Percentiles rank a stretch among this genome's conserved stretches.
Evolutionary conservation across 768 basidiomycete species (phyloP).

Genomic region (Mycena polygramma): DNA sequence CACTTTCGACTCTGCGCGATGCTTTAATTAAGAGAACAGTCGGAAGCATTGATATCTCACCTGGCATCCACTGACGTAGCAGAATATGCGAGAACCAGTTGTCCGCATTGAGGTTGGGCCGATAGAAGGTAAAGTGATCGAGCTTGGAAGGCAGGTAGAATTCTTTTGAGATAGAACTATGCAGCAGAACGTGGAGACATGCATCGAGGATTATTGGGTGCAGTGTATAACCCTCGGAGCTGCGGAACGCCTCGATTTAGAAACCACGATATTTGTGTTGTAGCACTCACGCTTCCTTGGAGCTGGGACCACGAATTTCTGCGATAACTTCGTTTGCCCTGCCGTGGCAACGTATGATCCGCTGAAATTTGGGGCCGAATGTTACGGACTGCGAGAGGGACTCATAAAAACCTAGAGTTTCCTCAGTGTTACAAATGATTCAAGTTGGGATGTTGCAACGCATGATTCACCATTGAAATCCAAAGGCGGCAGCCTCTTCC

Average conservation of each 20-base stretch:
- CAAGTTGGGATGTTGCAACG: too few species aligned
- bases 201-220: slow-evolving; percentile 19
- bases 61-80: too few species aligned
- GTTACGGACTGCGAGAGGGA: neutral
- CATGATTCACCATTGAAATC: too few species aligned
- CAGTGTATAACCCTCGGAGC: neutral
- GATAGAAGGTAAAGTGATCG: slow-evolving; percentile 13
- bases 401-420: neutral
- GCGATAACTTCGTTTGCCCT: slow-evolving; percentile 5
- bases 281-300: neutral
- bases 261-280: too few species aligned
- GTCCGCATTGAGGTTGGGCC: neutral
- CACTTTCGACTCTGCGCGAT: too few species aligned
- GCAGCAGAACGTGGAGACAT: slow-evolving; percentile 8
- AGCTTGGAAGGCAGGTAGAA: slow-evolving; percentile 9
- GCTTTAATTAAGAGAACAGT: too few species aligned
- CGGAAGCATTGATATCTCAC: too few species aligned
- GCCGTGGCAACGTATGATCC: slow-evolving; percentile 18
- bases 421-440: neutral
- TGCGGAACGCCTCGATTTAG: neutral
- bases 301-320: neutral
- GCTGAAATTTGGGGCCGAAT: slow-evolving; percentile 8
- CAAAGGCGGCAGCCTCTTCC: too few species aligned
- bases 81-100: too few species aligned
- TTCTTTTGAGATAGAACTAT: slow-evolving; percentile 5